Conservation (phyloP, 192 early-diverging fungal species). For the Backusella parvicylindrica region DNA sequence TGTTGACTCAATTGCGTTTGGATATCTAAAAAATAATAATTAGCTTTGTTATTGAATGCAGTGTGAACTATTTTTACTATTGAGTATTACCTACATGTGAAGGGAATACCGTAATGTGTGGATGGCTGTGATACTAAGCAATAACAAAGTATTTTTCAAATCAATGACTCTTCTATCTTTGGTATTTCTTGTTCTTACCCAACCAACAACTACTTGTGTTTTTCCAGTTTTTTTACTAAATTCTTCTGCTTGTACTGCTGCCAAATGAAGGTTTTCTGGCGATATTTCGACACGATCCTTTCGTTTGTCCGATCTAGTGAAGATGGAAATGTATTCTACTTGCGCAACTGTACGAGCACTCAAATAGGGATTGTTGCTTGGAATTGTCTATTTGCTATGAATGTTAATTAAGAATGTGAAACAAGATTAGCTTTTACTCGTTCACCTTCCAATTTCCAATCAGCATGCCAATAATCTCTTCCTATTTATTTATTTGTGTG, state of each 20-base stretch:
- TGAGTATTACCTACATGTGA: constrained; percentile 44
- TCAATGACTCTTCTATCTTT: background rate
- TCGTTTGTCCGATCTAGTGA: constrained; percentile 48
- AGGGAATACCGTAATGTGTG: constrained; percentile 51
- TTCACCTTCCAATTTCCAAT: constrained; percentile 52
- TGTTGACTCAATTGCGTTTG: constrained; percentile 48
- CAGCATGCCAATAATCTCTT: constrained; percentile 54
- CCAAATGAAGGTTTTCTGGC: constrained; percentile 46
- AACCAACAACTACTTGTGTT: constrained; percentile 44
- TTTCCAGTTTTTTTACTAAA: constrained; percentile 13
- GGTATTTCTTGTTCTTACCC: constrained; percentile 37
- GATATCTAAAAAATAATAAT: constrained; percentile 29
- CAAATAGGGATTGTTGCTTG: constrained; percentile 12
- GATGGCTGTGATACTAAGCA: constrained; percentile 58
- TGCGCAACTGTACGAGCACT: constrained; percentile 32
- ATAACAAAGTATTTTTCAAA: background rate
- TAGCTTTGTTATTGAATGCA: background rate
- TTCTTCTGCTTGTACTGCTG: constrained; percentile 43
- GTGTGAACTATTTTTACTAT: background rate
- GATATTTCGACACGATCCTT: constrained; percentile 53
- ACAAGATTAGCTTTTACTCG: background rate
- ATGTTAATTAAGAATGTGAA: background rate
- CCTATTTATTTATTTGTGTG: constrained; percentile 27
- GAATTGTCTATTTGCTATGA: background rate
- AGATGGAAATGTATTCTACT: constrained; percentile 39